Base-by-base conservation (phyloP, 176 grass and related monocot genomes). In the Cymbopogon citratus region DNA sequence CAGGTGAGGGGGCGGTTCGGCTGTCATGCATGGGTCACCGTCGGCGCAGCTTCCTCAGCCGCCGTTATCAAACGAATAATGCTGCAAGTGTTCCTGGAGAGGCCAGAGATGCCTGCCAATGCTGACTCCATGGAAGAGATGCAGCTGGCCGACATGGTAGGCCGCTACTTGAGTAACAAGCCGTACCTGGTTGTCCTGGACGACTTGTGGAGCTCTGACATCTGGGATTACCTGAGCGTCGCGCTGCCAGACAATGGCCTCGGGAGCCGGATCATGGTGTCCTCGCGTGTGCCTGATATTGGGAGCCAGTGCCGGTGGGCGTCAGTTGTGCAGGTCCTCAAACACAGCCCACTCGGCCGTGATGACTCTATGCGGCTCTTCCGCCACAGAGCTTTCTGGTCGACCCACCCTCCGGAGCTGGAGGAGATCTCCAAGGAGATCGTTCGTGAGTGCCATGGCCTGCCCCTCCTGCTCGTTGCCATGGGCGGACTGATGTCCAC, bases 401-500 rank as follows among this genome's bases (percentile, higher is more conserved):
- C 5, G 8, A 29, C 29, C 6, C 31, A 35, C n/a, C 10, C 67
- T 12, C 44, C 7, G 25, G 70, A 73, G 44, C 41, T 73, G 3
- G 19, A 5, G 27, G 19, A 5, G 27, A 13, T 56, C 11, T 33
- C 78, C 9, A 12, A 3, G 44, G 35, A 70, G 67, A 69, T 81
- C 14, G 21, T 70, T 26, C 19, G 34, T 4, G 54, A 80, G 62
- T 80, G 77, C 6, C 26, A 28, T 3, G 77, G 77, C 63, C 29
- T 80, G 77, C 77, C 77, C 34, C 41, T 81, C 46, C 64, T 49
- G 44, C 65, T 81, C 24, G 78, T 81, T 7, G 46, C 65, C 10
- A 59, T 81, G 45, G 65, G 78, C 9, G 78, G 78, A 9, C 41
- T 81, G 5, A 66, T 81, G 41, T 81, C 78, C 19, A 81, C 15